Evolutionary conservation across 495 filamentous ascomycete species (phyloP).

Genomic region (Aspergillus cristatus): DNA sequence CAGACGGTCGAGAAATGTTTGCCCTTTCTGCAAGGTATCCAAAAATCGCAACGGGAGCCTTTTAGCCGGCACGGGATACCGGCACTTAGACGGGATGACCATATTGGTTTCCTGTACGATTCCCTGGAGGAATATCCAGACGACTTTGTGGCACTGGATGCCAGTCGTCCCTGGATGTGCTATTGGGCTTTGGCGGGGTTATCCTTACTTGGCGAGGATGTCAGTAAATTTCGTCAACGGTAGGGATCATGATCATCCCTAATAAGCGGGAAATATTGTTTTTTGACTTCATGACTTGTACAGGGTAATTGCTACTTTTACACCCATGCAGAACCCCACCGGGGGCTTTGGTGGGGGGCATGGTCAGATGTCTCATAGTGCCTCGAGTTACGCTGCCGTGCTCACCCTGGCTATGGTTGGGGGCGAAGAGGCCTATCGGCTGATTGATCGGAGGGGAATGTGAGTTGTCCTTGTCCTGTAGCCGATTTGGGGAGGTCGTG

Average conservation of each 20-base stretch:
- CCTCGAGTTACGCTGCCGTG: constrained; percentile 77
- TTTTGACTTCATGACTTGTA: constrained; percentile 4
- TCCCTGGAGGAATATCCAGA: constrained; percentile 56
- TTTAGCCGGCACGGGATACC: constrained; percentile 67
- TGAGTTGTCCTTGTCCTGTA: constrained; percentile 27
- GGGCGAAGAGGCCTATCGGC: constrained; percentile 56
- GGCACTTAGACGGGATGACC: constrained; percentile 55
- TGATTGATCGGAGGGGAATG: constrained; percentile 75
- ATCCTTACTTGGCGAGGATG: constrained; percentile 63
- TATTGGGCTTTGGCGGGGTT: constrained; percentile 83
- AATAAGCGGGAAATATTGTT: neutral
- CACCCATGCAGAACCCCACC: constrained; percentile 66
- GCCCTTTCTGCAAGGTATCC: constrained; percentile 48
- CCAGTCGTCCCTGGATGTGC: constrained; percentile 81
- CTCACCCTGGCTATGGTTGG: constrained; percentile 70
- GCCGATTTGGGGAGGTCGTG: too few species aligned
- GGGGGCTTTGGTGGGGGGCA: constrained; percentile 95
- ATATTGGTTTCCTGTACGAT: constrained; percentile 67
- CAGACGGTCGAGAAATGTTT: constrained; percentile 59
- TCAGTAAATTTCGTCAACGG: constrained; percentile 57
- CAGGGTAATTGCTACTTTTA: constrained; percentile 61
- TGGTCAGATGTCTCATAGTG: constrained; percentile 79
- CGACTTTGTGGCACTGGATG: constrained; percentile 61
- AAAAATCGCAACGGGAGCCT: constrained; percentile 29
- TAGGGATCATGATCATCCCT: constrained; percentile 20